Evolutionary conservation across 176 grass and related monocot genomes (phyloP).

Genomic region (Tuctoria greenei): DNA sequence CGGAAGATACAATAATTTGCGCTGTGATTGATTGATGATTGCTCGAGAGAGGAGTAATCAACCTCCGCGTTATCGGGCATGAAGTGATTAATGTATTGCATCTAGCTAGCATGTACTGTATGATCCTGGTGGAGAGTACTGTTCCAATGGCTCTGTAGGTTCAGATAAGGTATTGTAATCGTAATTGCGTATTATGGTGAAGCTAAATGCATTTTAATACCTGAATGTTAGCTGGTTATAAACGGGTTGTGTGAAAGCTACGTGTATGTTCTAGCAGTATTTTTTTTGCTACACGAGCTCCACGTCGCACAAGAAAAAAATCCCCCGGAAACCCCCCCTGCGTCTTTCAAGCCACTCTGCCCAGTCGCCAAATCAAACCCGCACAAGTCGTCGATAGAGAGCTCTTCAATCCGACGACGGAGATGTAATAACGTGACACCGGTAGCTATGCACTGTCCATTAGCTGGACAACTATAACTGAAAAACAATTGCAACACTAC

Average conservation of each 20-base stretch:
- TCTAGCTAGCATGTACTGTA: neutral
- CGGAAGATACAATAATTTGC: constrained; percentile 6
- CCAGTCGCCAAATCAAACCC: neutral
- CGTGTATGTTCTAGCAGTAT: neutral
- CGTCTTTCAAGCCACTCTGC: too few species aligned
- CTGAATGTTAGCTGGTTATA: neutral
- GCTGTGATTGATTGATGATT: constrained; percentile 40
- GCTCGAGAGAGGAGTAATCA: constrained; percentile 29
- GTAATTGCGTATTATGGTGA: neutral
- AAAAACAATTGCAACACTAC: neutral
- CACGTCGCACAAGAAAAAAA: neutral
- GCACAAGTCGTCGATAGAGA: neutral
- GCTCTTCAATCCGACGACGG: neutral
- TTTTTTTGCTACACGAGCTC: neutral
- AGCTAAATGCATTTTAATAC: neutral
- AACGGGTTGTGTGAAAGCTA: neutral
- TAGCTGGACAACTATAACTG: neutral
- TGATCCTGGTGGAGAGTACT: neutral
- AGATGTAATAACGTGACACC: neutral
- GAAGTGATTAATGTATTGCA: constrained; percentile 19
- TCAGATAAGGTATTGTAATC: neutral
- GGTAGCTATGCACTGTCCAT: neutral
- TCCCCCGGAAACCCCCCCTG: neutral
- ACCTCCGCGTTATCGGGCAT: constrained; percentile 49
- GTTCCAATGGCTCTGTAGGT: neutral